These are phyloP conservation scores for Botrytis hyacinthi DNA, from an alignment of 2,329 filamentous ascomycete genomes.

Conservation along the genomic window DNA sequence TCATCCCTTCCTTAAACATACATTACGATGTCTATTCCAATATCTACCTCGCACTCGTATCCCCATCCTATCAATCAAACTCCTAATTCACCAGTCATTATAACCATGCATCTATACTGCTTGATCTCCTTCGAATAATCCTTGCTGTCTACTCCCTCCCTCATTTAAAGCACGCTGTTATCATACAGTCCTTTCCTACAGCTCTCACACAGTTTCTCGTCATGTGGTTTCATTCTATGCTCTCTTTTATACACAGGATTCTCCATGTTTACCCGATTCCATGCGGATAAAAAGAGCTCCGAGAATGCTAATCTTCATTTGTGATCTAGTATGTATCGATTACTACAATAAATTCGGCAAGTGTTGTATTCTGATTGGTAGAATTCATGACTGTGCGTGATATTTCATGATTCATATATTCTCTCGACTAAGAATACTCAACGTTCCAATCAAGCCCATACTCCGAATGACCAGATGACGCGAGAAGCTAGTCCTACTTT, in stretches of 20 bases:
- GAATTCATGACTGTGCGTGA: not conserved
- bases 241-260: conserved; percentile 21
- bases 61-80: not conserved
- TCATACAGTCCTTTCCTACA: conserved; percentile 23
- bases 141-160: not conserved
- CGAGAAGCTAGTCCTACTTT: not conserved
- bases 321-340: not conserved
- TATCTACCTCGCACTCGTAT: not conserved
- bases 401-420: not conserved
- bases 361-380: not conserved
- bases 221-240: conserved; percentile 29
- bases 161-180: too few species aligned
- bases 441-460: not conserved
- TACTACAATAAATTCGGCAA: not conserved
- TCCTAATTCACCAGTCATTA: not conserved
- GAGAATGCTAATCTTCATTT: not conserved
- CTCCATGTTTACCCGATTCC: conserved; percentile 24
- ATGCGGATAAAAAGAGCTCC: not conserved
- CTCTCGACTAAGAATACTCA: not conserved
- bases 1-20: not conserved
- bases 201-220: conserved; percentile 31
- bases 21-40: not conserved
- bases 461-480: not conserved
- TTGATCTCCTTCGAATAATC: too few species aligned
- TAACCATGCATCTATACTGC: not conserved